These are phyloP conservation scores for Aspergillus spinulosporus DNA, from an alignment of 2,329 filamentous ascomycete species.

Conservation along the genomic window DNA sequence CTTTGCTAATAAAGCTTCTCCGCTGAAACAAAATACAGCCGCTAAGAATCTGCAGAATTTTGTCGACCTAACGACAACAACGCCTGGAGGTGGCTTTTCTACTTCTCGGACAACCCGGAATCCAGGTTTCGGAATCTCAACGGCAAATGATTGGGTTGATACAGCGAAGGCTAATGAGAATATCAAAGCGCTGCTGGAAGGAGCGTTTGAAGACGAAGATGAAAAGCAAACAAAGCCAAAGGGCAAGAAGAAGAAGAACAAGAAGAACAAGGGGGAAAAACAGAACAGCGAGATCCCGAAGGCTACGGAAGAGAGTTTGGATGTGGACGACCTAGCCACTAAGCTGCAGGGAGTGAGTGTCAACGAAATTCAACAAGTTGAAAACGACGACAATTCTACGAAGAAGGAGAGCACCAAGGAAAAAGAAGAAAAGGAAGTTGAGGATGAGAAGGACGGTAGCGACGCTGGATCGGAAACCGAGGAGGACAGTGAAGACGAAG, in stretches of 20 bases:
- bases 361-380: constrained; percentile 25
- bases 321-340: constrained; percentile 45
- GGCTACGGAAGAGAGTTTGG: constrained; percentile 29
- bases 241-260: constrained; percentile 31
- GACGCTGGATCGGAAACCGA: constrained; percentile 31
- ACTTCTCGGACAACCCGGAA: constrained; percentile 47
- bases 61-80: constrained; percentile 53
- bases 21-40: constrained; percentile 41
- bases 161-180: constrained; percentile 53
- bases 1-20: constrained; percentile 53
- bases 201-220: constrained; percentile 53
- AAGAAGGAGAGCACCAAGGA: constrained; percentile 26
- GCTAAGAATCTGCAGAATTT: constrained; percentile 48
- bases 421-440: constrained; percentile 23
- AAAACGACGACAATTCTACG: constrained; percentile 48
- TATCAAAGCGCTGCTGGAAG: constrained; percentile 53
- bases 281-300: constrained; percentile 21
- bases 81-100: constrained; percentile 43
- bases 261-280: constrained; percentile 23
- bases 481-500: constrained; percentile 49
- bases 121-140: constrained; percentile 51
- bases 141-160: constrained; percentile 55
- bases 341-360: constrained; percentile 47
- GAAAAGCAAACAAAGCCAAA: constrained; percentile 43
- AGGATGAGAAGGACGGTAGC: constrained; percentile 43